Evolutionary conservation across 164 flowering plant species (phyloP).

Genomic region (Nymphaea thermarum): DNA sequence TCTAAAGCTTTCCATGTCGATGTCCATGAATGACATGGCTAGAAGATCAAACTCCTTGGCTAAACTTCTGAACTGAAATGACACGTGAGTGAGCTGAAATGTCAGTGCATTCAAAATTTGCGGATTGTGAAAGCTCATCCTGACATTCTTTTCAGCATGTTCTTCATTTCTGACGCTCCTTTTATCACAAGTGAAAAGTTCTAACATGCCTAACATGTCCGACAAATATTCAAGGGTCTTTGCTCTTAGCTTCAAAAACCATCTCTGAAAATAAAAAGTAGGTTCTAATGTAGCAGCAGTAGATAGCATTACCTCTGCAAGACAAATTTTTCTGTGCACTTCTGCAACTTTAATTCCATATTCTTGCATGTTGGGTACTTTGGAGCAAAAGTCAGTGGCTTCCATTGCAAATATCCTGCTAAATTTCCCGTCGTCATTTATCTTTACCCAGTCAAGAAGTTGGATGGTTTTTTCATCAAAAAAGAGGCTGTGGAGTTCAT

Average conservation of each 20-base stretch:
- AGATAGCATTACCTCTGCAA: conserved; percentile 24
- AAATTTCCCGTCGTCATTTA: conserved; percentile 5
- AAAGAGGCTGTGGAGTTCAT: conserved; percentile 22
- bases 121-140: conserved; percentile 5
- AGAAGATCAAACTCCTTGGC: conserved; percentile 60
- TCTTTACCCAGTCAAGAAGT: conserved; percentile 12
- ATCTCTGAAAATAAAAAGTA: conserved; percentile 49
- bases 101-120: conserved; percentile 10
- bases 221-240: conserved; percentile 28
- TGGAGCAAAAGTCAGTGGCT: conserved; percentile 8
- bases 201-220: conserved; percentile 30
- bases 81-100: conserved; percentile 17
- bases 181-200: conserved; percentile 4
- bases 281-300: conserved; percentile 11
- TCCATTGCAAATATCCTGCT: conserved; percentile 7
- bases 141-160: not conserved
- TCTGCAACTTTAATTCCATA: conserved; percentile 17
- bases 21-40: conserved; percentile 41
- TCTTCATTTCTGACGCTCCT: conserved; percentile 3
- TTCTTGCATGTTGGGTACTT: conserved; percentile 4
- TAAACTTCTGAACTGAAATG: conserved; percentile 30
- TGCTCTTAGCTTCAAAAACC: conserved; percentile 56
- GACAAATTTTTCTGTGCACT: conserved; percentile 17
- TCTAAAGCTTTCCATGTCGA: conserved; percentile 38
- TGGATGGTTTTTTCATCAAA: conserved; percentile 14